These are phyloP conservation scores for Trichoderma breve DNA, from an alignment of 2,329 filamentous ascomycete species.

Conservation along the genomic window DNA sequence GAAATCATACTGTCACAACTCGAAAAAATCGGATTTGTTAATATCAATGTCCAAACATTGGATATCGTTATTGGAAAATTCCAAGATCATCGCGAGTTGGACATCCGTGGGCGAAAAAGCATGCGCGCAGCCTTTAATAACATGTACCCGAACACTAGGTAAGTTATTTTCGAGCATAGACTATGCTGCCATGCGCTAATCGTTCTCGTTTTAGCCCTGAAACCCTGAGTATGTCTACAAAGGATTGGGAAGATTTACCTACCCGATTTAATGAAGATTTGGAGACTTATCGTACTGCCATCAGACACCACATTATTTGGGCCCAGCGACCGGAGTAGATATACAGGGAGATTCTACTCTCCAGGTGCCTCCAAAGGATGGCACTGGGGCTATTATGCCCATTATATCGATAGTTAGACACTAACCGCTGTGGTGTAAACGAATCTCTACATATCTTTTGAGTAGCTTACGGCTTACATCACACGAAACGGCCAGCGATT, in stretches of 20 bases:
- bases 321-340: neutral
- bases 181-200: neutral
- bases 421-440: too few species aligned
- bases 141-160: slow-evolving; percentile 1
- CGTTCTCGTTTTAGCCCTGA: neutral
- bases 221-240: neutral
- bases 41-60: neutral
- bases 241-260: neutral
- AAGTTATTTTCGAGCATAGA: neutral
- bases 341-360: neutral
- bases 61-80: slow-evolving; percentile 18
- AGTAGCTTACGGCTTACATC: neutral
- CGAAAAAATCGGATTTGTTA: neutral
- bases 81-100: slow-evolving; percentile 9
- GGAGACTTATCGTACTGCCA: neutral
- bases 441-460: too few species aligned
- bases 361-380: too few species aligned
- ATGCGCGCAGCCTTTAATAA: slow-evolving; percentile 14
- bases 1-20: neutral
- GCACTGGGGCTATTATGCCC: too few species aligned
- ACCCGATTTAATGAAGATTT: slow-evolving; percentile 7
- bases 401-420: too few species aligned
- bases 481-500: neutral
- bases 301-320: slow-evolving; percentile 17
- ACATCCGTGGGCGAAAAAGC: slow-evolving; percentile 11